A percentile compares a stretch with the other conserved stretches of the same genome.
Evolutionary conservation across 2,329 filamentous ascomycete genomes (phyloP).

Genomic region (Triangularia setosa): DNA sequence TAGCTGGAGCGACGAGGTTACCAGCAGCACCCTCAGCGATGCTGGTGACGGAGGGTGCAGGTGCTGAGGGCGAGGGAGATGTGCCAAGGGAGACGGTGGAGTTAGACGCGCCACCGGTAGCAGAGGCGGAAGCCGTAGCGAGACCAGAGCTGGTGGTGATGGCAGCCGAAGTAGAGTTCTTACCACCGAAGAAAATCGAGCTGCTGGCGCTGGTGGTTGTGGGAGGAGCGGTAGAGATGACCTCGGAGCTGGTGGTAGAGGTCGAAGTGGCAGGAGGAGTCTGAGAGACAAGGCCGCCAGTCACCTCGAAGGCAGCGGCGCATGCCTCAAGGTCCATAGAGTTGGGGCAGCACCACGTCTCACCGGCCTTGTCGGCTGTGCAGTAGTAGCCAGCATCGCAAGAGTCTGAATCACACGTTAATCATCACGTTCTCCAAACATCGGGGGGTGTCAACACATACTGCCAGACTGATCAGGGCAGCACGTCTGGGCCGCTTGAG

Average conservation of each 20-base stretch:
- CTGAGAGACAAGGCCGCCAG: constrained; percentile 47
- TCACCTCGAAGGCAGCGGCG: constrained; percentile 46
- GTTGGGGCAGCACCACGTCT: constrained; percentile 60
- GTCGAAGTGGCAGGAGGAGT: constrained; percentile 36
- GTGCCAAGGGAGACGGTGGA: constrained; percentile 15
- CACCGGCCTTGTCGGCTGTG: constrained; percentile 46
- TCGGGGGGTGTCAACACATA: constrained; percentile 36
- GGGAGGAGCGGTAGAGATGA: constrained; percentile 26
- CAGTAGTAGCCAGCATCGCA: constrained; percentile 62
- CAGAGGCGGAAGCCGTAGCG: constrained; percentile 18
- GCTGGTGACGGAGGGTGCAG: constrained; percentile 17
- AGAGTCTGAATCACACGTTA: constrained; percentile 42
- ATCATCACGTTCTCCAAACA: neutral
- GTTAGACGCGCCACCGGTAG: constrained; percentile 23
- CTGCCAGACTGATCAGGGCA: constrained; percentile 55
- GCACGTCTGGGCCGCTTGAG: constrained; percentile 49
- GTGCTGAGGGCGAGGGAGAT: constrained; percentile 7
- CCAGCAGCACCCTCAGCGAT: constrained; percentile 32
- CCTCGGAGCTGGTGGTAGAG: constrained; percentile 30
- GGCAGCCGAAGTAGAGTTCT: constrained; percentile 21
- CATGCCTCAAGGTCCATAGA: constrained; percentile 51
- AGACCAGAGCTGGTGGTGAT: constrained; percentile 15
- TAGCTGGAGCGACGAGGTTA: constrained; percentile 31
- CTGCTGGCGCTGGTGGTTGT: constrained; percentile 15
- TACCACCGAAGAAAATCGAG: constrained; percentile 2